Conservation (phyloP, 306 rosid genomes). For the Psophocarpus tetragonolobus region DNA sequence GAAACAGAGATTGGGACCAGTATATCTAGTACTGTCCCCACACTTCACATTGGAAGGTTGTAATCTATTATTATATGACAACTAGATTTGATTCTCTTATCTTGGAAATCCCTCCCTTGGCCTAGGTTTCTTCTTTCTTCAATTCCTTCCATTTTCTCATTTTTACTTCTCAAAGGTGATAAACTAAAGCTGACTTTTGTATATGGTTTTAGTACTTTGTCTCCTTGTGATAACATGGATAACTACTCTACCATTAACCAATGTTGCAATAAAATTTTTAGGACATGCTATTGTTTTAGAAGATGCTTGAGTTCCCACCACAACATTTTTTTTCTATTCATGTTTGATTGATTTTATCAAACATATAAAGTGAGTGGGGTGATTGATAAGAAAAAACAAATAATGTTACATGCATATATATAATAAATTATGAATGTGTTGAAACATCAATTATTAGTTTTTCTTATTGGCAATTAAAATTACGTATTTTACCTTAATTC, state of each 20-base stretch:
- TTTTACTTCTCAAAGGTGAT: background rate
- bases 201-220: background rate
- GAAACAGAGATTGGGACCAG: slow-evolving; percentile 52
- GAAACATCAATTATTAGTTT: too few relatives aligned
- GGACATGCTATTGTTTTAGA: background rate
- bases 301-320: background rate
- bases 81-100: slow-evolving; percentile 43
- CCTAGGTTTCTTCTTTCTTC: background rate
- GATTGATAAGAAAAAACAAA: too few relatives aligned
- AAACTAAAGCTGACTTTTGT: background rate
- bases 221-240: background rate
- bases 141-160: background rate
- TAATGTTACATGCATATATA: too few relatives aligned
- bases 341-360: background rate
- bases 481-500: too few relatives aligned
- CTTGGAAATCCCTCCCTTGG: slow-evolving; percentile 28
- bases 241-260: background rate
- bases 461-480: too few relatives aligned
- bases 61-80: slow-evolving; percentile 28
- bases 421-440: too few relatives aligned
- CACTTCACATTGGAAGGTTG: slow-evolving; percentile 37
- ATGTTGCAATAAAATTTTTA: background rate
- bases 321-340: background rate
- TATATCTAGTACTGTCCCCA: slow-evolving; percentile 36
- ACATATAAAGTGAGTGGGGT: background rate